phyloP scores from a whole-genome alignment of 2,329 filamentous ascomycete genomes.

The Aspergillus caelatus region DNA sequence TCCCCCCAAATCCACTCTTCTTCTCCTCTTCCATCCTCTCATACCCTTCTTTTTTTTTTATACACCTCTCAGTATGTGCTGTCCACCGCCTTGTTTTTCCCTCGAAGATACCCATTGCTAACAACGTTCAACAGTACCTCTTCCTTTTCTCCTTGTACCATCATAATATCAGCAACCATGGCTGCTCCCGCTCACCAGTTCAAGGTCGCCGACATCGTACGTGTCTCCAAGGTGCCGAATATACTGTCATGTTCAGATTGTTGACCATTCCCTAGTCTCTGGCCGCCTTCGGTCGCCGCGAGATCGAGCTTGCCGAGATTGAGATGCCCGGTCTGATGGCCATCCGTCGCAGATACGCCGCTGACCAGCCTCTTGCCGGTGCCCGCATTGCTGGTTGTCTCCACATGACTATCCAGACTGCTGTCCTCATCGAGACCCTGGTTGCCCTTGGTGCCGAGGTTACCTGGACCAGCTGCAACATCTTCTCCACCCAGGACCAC shows the following conservation, averaged over 20 bases:
- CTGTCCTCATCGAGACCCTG: slow-evolving; percentile 98
- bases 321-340: slow-evolving; percentile 98
- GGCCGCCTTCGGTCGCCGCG: slow-evolving; percentile 96
- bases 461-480: slow-evolving; percentile 99
- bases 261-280: slow-evolving; percentile 60
- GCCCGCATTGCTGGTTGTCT: slow-evolving; percentile 96
- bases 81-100: slow-evolving; percentile 1
- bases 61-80: not conserved
- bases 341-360: slow-evolving; percentile 87
- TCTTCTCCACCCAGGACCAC: slow-evolving; percentile 99
- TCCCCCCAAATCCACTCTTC: slow-evolving; percentile 9
- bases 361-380: slow-evolving; percentile 90
- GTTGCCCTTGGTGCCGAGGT: slow-evolving; percentile 93
- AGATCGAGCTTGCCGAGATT: slow-evolving; percentile 96
- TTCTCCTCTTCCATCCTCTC: slow-evolving; percentile 6
- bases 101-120: slow-evolving; percentile 5
- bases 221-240: slow-evolving; percentile 26
- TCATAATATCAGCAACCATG: slow-evolving; percentile 46
- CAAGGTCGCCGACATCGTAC: slow-evolving; percentile 94
- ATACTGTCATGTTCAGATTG: not conserved
- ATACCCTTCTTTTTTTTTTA: not conserved
- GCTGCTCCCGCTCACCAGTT: slow-evolving; percentile 84
- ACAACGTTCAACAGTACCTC: slow-evolving; percentile 8
- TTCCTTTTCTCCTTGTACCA: not conserved
- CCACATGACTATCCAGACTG: slow-evolving; percentile 99